A percentile compares a stretch with the other conserved stretches of the same genome.
Conservation (phyloP, 192 early-diverging fungal genomes). For the Spizellomyces punctatus region DNA sequence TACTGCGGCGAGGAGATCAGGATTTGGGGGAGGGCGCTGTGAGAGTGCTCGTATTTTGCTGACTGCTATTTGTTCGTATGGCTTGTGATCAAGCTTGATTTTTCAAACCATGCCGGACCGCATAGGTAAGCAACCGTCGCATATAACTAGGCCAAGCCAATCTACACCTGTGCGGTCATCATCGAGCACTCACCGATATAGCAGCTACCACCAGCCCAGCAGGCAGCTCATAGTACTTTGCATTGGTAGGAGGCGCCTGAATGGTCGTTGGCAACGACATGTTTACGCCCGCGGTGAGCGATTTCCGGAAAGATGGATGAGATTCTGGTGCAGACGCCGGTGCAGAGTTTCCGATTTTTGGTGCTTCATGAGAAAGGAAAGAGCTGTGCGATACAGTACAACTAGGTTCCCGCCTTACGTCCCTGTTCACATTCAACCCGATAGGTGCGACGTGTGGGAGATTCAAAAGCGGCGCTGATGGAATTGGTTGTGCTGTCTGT, state of each 20-base stretch:
- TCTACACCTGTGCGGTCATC: not conserved
- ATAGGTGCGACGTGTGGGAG: no score
- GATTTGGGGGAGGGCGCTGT: no score
- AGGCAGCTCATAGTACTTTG: conserved; percentile 13
- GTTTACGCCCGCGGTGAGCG: not conserved
- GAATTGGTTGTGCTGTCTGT: not conserved
- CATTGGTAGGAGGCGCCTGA: not conserved
- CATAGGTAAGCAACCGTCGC: no score
- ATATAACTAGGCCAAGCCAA: not conserved
- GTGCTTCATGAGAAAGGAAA: not conserved
- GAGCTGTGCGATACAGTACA: conserved; percentile 1
- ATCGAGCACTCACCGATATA: conserved; percentile 1
- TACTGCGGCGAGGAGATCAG: conserved; percentile 10
- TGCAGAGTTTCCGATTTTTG: not conserved
- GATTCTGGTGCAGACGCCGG: not conserved
- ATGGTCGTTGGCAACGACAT: no score
- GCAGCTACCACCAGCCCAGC: conserved; percentile 18
- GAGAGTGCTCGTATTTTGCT: no score
- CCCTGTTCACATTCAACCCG: no score
- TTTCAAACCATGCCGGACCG: no score
- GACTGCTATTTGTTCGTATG: no score
- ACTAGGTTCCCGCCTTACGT: not conserved
- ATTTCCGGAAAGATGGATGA: not conserved
- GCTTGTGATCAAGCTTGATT: no score
- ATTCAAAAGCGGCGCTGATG: not conserved